Percentiles rank a stretch among this genome's conserved stretches.
Conservation (phyloP, 2,329 filamentous ascomycete species). For the Clarireedia homoeocarpa region DNA sequence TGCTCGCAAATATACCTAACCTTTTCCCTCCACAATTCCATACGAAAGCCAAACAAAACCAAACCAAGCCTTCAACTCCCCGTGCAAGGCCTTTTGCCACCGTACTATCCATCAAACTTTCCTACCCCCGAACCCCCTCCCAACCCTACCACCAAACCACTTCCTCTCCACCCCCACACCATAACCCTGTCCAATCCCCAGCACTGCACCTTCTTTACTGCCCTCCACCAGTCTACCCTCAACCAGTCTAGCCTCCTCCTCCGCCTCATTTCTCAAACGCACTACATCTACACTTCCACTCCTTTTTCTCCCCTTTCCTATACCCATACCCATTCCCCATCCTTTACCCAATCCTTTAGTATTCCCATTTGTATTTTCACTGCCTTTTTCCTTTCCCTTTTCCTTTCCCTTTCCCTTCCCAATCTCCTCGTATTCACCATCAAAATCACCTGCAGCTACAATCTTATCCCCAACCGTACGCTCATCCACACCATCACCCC, state of each 20-base stretch:
- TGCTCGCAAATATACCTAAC: too few relatives aligned
- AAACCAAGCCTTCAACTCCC: background rate
- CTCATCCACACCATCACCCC: constrained; percentile 4
- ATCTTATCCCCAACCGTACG: background rate
- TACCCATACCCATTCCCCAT: background rate
- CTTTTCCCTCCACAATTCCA: too few relatives aligned
- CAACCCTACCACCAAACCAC: background rate
- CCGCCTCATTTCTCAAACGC: too few relatives aligned
- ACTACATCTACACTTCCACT: constrained; percentile 6
- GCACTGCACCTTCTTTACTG: too few relatives aligned
- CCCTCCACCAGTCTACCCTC: too few relatives aligned
- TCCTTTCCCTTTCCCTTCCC: background rate
- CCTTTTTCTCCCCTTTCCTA: background rate
- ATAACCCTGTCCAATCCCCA: background rate
- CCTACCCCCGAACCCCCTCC: background rate
- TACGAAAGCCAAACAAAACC: background rate
- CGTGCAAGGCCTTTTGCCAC: background rate
- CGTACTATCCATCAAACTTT: background rate
- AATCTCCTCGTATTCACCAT: background rate
- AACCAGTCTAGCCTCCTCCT: too few relatives aligned
- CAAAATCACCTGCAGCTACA: background rate
- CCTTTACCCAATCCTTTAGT: background rate
- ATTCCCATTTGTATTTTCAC: background rate
- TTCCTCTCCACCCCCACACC: background rate
- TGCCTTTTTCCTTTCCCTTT: background rate